These are phyloP conservation scores for Leishmania gerbilli DNA, from an alignment of 208 protist genomes.

Conservation along the genomic window DNA sequence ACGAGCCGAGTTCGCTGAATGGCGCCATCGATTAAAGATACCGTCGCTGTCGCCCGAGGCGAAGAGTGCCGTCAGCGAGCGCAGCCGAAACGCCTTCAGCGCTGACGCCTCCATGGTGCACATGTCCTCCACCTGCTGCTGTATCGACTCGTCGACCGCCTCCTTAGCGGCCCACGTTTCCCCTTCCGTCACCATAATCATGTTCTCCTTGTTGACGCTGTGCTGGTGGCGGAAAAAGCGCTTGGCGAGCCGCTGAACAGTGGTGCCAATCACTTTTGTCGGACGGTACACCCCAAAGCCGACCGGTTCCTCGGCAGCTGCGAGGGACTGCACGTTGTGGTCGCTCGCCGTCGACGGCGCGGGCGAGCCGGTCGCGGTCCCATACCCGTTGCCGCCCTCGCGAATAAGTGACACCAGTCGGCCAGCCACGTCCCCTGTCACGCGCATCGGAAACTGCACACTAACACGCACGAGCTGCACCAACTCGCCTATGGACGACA, in stretches of 20 bases:
- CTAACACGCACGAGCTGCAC: conserved; percentile 39
- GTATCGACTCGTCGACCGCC: conserved; percentile 53
- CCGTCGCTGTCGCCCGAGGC: conserved; percentile 7
- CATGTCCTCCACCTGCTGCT: conserved; percentile 64
- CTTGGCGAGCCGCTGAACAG: conserved; percentile 54
- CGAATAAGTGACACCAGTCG: conserved; percentile 25
- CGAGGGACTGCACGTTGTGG: neutral
- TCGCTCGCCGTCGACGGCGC: neutral
- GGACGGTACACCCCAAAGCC: conserved; percentile 31
- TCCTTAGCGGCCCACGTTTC: conserved; percentile 73
- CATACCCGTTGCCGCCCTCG: neutral
- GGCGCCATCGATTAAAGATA: neutral
- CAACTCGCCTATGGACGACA: conserved; percentile 31
- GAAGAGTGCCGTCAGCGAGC: conserved; percentile 18
- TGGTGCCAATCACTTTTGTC: conserved; percentile 41
- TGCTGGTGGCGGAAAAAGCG: conserved; percentile 65
- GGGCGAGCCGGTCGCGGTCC: neutral
- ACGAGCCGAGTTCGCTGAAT: conserved; percentile 16
- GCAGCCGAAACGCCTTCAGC: conserved; percentile 36
- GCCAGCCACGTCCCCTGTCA: conserved; percentile 25
- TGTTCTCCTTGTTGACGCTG: conserved; percentile 54
- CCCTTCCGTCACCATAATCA: conserved; percentile 62
- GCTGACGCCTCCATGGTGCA: conserved; percentile 47
- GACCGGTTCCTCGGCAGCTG: conserved; percentile 6
- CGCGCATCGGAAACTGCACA: conserved; percentile 28